phyloP scores from a whole-genome alignment of 495 filamentous ascomycete species.

The Penicillium alfredii region DNA sequence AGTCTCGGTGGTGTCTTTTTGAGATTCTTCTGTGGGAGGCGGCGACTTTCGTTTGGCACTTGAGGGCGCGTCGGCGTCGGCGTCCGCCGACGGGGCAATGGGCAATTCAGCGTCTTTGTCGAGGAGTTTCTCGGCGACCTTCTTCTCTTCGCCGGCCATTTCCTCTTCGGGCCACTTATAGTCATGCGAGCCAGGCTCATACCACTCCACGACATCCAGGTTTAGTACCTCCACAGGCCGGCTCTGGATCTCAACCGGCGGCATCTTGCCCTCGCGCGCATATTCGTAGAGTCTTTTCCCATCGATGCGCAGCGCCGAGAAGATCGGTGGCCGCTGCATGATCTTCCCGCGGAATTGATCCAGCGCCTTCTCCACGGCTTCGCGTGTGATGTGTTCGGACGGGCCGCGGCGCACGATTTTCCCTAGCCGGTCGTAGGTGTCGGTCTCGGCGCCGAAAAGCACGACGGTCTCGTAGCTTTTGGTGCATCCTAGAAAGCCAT shows the following conservation, averaged over 20 bases:
- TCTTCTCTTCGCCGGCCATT: constrained; percentile 63
- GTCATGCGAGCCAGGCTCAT: constrained; percentile 72
- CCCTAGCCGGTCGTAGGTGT: constrained; percentile 82
- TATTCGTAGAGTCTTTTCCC: constrained; percentile 96
- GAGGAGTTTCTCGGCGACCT: constrained; percentile 64
- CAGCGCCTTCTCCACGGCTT: constrained; percentile 71
- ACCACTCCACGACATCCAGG: constrained; percentile 80
- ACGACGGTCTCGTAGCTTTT: constrained; percentile 89
- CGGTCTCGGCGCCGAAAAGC: constrained; percentile 86
- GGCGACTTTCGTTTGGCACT: constrained; percentile 33
- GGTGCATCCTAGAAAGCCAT: constrained; percentile 73
- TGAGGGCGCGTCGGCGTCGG: constrained; percentile 10
- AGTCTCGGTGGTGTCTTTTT: constrained; percentile 16
- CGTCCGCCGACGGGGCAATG: constrained; percentile 16
- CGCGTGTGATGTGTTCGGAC: constrained; percentile 72
- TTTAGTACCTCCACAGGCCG: constrained; percentile 69
- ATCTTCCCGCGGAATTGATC: constrained; percentile 74
- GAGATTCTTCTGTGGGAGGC: constrained; percentile 22
- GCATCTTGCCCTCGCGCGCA: constrained; percentile 77
- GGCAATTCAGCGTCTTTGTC: constrained; percentile 31
- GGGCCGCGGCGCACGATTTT: constrained; percentile 68
- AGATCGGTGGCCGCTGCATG: constrained; percentile 87
- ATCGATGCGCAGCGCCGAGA: constrained; percentile 83
- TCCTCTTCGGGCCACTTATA: constrained; percentile 69
- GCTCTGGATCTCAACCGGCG: constrained; percentile 76